Evolutionary conservation across 75 land plant species (phyloP).

Genomic region (Larix kaempferi): DNA sequence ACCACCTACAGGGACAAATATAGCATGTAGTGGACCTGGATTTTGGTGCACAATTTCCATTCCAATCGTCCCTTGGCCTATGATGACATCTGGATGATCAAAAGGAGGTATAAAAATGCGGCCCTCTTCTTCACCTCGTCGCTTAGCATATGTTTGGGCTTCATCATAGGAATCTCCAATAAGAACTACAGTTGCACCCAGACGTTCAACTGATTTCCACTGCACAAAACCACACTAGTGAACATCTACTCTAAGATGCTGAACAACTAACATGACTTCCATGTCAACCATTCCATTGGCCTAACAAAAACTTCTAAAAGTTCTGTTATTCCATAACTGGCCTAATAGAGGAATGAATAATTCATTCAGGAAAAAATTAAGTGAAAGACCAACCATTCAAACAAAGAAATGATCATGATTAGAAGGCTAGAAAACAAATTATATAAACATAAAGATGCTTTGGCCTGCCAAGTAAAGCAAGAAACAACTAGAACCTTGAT

Average conservation of each 20-base stretch:
- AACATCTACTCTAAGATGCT: neutral
- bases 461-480: neutral
- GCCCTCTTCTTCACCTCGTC: slow-evolving; percentile 37
- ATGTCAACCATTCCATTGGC: neutral
- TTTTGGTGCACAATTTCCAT: slow-evolving; percentile 59
- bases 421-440: neutral
- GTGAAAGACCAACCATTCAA: neutral
- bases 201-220: slow-evolving; percentile 55
- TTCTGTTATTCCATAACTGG: neutral
- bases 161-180: slow-evolving; percentile 61
- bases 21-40: slow-evolving; percentile 52
- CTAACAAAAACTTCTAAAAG: neutral
- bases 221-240: slow-evolving; percentile 13
- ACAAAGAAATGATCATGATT: neutral
- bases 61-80: slow-evolving; percentile 60
- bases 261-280: neutral
- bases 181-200: slow-evolving; percentile 55
- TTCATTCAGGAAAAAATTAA: neutral
- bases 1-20: slow-evolving; percentile 59
- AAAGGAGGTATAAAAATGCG: slow-evolving; percentile 54
- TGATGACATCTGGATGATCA: slow-evolving; percentile 49
- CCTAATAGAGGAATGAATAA: neutral
- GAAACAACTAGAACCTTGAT: slow-evolving; percentile 39
- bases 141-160: slow-evolving; percentile 56
- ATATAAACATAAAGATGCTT: neutral